Evolutionary conservation across 768 basidiomycete genomes (phyloP).

Genomic region (Russula dissimulans): DNA sequence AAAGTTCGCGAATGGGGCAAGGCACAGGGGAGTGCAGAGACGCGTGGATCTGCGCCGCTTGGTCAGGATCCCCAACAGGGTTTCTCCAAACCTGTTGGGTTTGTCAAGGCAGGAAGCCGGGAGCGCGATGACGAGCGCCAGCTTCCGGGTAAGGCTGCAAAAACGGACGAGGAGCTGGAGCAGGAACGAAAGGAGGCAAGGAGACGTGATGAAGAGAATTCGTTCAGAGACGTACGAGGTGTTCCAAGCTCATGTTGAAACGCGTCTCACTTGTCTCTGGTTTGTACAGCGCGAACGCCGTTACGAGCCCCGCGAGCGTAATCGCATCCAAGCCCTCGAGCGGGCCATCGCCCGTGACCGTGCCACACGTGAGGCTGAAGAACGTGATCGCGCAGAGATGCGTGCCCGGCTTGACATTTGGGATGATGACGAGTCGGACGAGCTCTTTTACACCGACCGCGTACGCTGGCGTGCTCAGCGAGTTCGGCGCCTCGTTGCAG

Average conservation of each 20-base stretch:
- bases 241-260: background rate
- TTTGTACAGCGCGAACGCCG: slow-evolving; percentile 71
- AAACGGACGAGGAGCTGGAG: slow-evolving; percentile 87
- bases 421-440: slow-evolving; percentile 91
- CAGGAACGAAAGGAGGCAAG: slow-evolving; percentile 68
- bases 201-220: slow-evolving; percentile 70
- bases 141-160: slow-evolving; percentile 32
- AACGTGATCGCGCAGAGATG: slow-evolving; percentile 72
- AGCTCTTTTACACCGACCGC: slow-evolving; percentile 88
- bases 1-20: slow-evolving; percentile 77
- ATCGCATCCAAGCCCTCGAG: slow-evolving; percentile 68
- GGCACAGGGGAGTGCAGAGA: slow-evolving; percentile 32
- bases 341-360: slow-evolving; percentile 67
- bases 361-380: slow-evolving; percentile 65
- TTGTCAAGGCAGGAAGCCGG: slow-evolving; percentile 62
- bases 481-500: slow-evolving; percentile 56
- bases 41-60: slow-evolving; percentile 20
- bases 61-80: slow-evolving; percentile 40
- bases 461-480: slow-evolving; percentile 79
- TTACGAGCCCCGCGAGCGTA: slow-evolving; percentile 85
- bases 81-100: slow-evolving; percentile 72
- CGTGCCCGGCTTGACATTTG: slow-evolving; percentile 75
- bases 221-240: slow-evolving; percentile 73
- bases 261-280: background rate
- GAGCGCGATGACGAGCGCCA: slow-evolving; percentile 30